A percentile compares a stretch with the other conserved stretches of the same genome.
Evolutionary conservation across 176 grass and related monocot genomes (phyloP).

Genomic region (Avena atlantica): DNA sequence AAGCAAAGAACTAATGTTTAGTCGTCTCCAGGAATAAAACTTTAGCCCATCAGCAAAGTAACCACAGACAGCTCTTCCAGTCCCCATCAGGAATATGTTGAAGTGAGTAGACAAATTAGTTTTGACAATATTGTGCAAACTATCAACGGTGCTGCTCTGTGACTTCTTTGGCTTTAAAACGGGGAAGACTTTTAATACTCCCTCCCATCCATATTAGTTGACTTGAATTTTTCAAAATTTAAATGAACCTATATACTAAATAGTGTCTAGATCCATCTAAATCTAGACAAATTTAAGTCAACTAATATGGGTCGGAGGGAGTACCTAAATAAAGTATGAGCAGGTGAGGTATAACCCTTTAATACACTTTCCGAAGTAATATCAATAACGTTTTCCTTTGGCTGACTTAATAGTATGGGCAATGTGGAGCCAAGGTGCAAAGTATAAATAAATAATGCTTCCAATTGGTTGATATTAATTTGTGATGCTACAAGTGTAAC

Average conservation of each 20-base stretch:
- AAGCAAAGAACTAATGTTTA: conserved; percentile 20
- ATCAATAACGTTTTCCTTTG: background rate
- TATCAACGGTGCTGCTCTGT: background rate
- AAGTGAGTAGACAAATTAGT: background rate
- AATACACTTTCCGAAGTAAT: background rate
- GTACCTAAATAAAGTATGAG: background rate
- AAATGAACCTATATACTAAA: too few relatives aligned
- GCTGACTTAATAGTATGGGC: background rate
- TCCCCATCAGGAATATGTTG: background rate
- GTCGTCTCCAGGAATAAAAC: conserved; percentile 21
- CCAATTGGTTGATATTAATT: background rate
- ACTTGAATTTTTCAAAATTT: too few relatives aligned
- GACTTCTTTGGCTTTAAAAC: background rate
- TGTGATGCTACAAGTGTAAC: background rate
- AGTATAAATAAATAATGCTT: background rate
- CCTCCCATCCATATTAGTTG: too few relatives aligned
- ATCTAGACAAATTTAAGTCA: too few relatives aligned
- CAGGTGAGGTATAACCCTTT: background rate
- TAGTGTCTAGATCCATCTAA: too few relatives aligned
- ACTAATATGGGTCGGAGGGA: too few relatives aligned
- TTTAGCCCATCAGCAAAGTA: conserved; percentile 8
- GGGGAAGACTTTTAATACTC: background rate
- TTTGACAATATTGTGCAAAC: background rate
- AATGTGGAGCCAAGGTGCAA: background rate
- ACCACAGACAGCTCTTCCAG: background rate